phyloP scores from a whole-genome alignment of 805 yeast species.

The Candida golubevii region DNA sequence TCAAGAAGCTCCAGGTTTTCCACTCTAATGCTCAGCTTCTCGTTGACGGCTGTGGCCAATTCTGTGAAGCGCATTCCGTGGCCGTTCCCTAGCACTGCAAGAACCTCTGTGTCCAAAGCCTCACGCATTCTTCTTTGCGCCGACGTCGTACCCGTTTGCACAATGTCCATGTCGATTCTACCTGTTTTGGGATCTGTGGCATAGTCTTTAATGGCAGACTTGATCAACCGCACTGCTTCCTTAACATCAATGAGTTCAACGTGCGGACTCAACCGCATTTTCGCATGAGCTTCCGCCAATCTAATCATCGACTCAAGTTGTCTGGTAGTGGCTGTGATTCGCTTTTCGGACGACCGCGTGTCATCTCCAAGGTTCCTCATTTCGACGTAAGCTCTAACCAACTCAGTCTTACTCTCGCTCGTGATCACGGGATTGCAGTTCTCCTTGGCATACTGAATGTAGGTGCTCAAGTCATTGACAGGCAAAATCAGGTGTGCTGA shows the following conservation, averaged over 20 bases:
- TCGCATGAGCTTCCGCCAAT: conserved; percentile 94
- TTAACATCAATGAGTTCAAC: conserved; percentile 81
- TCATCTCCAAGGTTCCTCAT: conserved; percentile 96
- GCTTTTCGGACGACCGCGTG: conserved; percentile 73
- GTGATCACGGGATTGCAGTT: conserved; percentile 76
- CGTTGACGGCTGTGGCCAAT: conserved; percentile 59
- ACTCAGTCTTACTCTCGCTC: conserved; percentile 73
- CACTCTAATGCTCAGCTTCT: conserved; percentile 56
- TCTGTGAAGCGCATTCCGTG: conserved; percentile 54
- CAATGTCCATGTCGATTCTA: conserved; percentile 93
- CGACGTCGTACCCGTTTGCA: conserved; percentile 91
- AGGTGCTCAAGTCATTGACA: conserved; percentile 79
- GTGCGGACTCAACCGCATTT: conserved; percentile 71
- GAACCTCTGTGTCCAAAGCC: conserved; percentile 61
- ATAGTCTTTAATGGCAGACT: conserved; percentile 92
- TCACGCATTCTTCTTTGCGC: conserved; percentile 77
- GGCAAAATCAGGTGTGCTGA: conserved; percentile 69
- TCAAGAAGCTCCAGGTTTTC: conserved; percentile 71
- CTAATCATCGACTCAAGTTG: conserved; percentile 96
- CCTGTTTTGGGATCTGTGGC: conserved; percentile 98
- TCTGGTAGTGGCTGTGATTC: conserved; percentile 97
- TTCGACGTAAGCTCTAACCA: conserved; percentile 84
- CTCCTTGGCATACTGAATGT: conserved; percentile 93
- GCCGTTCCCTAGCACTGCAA: conserved; percentile 49
- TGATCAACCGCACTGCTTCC: conserved; percentile 90